These are phyloP conservation scores for Fusarium sp. DNA, from an alignment of 2,329 filamentous ascomycete species.

Conservation along the genomic window DNA sequence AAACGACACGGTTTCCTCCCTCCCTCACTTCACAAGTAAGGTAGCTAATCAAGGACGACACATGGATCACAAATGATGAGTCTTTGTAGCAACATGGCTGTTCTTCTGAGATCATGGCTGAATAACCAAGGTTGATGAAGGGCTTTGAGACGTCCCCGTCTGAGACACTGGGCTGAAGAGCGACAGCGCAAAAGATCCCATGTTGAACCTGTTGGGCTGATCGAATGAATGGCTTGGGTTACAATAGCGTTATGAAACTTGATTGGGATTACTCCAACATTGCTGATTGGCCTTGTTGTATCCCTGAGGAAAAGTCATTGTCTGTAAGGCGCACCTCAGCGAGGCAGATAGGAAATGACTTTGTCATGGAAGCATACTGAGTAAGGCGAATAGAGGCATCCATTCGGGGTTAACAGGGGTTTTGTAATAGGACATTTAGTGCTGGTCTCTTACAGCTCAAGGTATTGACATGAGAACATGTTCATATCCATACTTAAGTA, in stretches of 20 bases:
- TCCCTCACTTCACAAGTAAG: no score
- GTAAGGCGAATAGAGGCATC: neutral
- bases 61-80: no score
- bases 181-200: neutral
- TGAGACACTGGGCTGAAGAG: no score
- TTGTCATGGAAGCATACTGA: neutral
- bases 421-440: neutral
- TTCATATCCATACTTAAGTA: no score
- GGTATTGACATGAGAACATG: neutral
- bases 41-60: no score
- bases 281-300: no score
- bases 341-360: neutral
- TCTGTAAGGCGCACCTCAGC: neutral
- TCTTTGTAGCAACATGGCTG: no score
- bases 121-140: no score
- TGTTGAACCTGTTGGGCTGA: neutral
- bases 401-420: neutral
- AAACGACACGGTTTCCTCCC: no score
- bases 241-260: neutral
- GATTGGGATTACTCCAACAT: neutral
- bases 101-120: no score
- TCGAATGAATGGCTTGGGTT: neutral
- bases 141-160: no score
- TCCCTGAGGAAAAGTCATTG: neutral
- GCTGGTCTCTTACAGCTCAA: neutral